phyloP scores from a whole-genome alignment of 1,284 basidiomycete genomes.

The Trichosporon asahii region DNA sequence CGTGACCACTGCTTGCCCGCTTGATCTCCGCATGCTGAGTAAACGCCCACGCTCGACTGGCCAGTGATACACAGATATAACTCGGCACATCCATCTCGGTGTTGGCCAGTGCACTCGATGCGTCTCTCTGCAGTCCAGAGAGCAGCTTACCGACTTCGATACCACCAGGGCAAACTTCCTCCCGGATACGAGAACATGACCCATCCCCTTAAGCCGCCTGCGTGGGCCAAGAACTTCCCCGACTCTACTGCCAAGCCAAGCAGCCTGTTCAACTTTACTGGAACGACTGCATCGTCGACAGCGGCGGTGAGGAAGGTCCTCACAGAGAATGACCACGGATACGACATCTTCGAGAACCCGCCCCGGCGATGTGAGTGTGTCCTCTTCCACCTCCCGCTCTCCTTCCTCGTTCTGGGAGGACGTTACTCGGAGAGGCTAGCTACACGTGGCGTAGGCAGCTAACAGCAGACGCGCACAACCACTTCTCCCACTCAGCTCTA shows the following conservation, averaged over 20 bases:
- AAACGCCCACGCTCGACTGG: not conserved
- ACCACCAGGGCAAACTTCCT: not conserved
- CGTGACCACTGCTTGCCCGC: not conserved
- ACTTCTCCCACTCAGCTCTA: constrained; percentile 56
- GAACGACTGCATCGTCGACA: constrained; percentile 57
- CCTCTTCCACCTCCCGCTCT: not conserved
- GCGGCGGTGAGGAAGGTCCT: constrained; percentile 56
- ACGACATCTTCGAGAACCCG: constrained; percentile 58
- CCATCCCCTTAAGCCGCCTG: constrained; percentile 6
- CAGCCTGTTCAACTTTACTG: constrained; percentile 51
- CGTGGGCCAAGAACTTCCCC: constrained; percentile 29
- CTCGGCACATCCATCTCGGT: not conserved
- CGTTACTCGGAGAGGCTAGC: too few species aligned
- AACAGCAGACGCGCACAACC: constrained; percentile 57
- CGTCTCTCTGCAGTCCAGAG: not conserved
- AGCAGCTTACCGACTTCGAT: not conserved
- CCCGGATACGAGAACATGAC: not conserved
- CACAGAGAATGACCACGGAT: constrained; percentile 58
- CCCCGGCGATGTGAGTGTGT: constrained; percentile 31
- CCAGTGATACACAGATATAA: not conserved
- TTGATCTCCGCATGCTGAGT: not conserved
- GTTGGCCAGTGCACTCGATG: too few species aligned
- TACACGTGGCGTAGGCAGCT: too few species aligned
- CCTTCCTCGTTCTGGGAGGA: not conserved
- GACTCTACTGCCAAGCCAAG: constrained; percentile 36